Evolutionary conservation across 1,284 basidiomycete species (phyloP).

Genomic region (Mrakiaceae sp.): DNA sequence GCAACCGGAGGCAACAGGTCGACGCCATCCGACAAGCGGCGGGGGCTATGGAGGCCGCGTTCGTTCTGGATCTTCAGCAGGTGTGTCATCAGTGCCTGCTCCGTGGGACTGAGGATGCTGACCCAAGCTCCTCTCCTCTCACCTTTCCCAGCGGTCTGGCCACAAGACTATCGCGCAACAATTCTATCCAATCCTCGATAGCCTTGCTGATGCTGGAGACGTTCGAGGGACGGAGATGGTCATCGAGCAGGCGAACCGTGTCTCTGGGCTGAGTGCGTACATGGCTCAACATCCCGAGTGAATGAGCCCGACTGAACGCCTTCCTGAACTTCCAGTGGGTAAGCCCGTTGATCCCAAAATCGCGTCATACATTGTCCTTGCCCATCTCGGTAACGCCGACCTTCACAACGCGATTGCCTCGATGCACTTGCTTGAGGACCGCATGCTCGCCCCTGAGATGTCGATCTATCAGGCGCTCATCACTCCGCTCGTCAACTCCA

Average conservation of each 20-base stretch:
- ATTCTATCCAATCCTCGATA: neutral
- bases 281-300: too few relatives aligned
- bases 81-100: neutral
- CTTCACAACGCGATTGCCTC: conserved; percentile 20
- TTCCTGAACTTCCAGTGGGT: too few relatives aligned
- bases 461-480: conserved; percentile 23
- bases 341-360: neutral
- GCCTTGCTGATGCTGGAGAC: neutral
- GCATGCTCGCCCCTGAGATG: conserved; percentile 20
- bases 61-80: neutral
- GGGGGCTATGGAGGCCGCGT: neutral
- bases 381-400: conserved; percentile 30
- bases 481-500: conserved; percentile 20
- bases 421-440: conserved; percentile 18
- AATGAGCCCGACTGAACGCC: too few relatives aligned
- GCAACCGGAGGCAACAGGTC: too few relatives aligned
- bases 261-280: too few relatives aligned
- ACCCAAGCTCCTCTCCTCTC: neutral
- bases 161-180: neutral
- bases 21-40: neutral
- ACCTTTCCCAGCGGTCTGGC: neutral
- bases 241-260: neutral
- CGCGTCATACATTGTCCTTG: conserved; percentile 21
- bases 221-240: neutral
- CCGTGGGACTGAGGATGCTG: neutral